Base-by-base conservation (phyloP, 75 land plant genomes). In the Picea glauca region DNA sequence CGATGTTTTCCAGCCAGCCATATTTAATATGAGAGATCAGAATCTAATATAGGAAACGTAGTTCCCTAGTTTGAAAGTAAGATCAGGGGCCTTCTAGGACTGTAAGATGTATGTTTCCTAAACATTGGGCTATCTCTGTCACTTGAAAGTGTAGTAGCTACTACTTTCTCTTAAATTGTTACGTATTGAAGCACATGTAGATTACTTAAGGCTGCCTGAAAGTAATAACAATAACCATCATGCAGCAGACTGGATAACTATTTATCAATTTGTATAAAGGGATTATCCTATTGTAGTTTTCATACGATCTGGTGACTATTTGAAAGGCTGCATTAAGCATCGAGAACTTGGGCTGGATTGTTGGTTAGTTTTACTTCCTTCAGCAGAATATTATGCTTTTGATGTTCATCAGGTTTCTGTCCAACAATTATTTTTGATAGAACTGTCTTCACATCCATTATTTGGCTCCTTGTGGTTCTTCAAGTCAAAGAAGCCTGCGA, bases 261-360 rank as follows among this genome's bases (percentile, higher is more conserved):
- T 70, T 43, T 70, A 70, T 70, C 50, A 70, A 70, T 46, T 70
- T 21, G 23, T 70, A 5, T 18, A 26, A 43, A 70, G 74, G 54
- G 20, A 33, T 30, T 67, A 40, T 70, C 43, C 46, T 70, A 70
- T 18, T 43, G 74, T 21, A 21, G 6, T 40, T 70, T 40, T 70
- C 72, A 40, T 20, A 35, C n/a, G 70, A 43, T n/a, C 43, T 40
- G 74, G 23, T 20, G 50, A 21, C 56, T n/a, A 11, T 20, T n/a
- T n/a, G 43, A 43, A 70, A 18, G 21, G 54, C 54, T 70, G 23
- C 54, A 70, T 43, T 11, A 43, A 70, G 54, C 74, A 40, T 70
- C 54, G 3, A n/a, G 23, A 70, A 70, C 54, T 70, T 70, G n/a
- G 43, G 54, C 26, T 70, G 9, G 74, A 43, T 3, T 70, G 54